These are phyloP conservation scores for Tolypocladium ophioglossoides DNA, from an alignment of 2,329 filamentous ascomycete species.

Conservation along the genomic window DNA sequence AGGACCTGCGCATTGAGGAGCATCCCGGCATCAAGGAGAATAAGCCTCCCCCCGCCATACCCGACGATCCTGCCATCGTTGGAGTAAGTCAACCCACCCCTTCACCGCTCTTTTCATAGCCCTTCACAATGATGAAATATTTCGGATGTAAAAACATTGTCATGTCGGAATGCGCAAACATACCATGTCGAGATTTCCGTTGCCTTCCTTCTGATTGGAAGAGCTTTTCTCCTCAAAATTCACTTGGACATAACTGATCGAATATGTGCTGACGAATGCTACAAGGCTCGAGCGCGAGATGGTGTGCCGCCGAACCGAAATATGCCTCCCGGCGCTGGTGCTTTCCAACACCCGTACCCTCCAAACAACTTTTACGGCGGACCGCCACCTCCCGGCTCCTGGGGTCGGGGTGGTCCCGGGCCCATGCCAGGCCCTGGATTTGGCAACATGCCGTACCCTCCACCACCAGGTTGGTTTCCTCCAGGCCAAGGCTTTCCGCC, in stretches of 20 bases:
- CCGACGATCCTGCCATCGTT: conserved; percentile 92
- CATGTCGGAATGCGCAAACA: conserved; percentile 82
- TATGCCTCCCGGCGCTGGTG: conserved; percentile 21
- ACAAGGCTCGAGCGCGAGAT: conserved; percentile 30
- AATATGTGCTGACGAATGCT: conserved; percentile 11
- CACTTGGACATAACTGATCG: conserved; percentile 11
- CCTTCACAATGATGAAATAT: conserved; percentile 75
- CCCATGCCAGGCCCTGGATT: conserved; percentile 51
- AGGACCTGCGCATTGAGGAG: conserved; percentile 91
- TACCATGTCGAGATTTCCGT: conserved; percentile 98
- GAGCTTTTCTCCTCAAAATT: not conserved
- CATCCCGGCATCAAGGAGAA: conserved; percentile 63
- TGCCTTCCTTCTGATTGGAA: conserved; percentile 96
- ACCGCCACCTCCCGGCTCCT: conserved; percentile 40
- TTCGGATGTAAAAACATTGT: conserved; percentile 85
- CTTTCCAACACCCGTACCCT: conserved; percentile 33
- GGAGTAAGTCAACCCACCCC: conserved; percentile 61
- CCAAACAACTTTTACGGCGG: conserved; percentile 37
- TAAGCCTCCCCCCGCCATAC: conserved; percentile 65
- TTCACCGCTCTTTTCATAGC: conserved; percentile 3
- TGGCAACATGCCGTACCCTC: conserved; percentile 68
- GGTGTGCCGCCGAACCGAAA: conserved; percentile 21
- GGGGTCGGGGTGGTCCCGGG: conserved; percentile 44
- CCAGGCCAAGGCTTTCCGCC: conserved; percentile 66
- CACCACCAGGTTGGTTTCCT: conserved; percentile 69